These are phyloP conservation scores for Penicillium polonicum DNA, from an alignment of 2,329 filamentous ascomycete species.

Conservation along the genomic window DNA sequence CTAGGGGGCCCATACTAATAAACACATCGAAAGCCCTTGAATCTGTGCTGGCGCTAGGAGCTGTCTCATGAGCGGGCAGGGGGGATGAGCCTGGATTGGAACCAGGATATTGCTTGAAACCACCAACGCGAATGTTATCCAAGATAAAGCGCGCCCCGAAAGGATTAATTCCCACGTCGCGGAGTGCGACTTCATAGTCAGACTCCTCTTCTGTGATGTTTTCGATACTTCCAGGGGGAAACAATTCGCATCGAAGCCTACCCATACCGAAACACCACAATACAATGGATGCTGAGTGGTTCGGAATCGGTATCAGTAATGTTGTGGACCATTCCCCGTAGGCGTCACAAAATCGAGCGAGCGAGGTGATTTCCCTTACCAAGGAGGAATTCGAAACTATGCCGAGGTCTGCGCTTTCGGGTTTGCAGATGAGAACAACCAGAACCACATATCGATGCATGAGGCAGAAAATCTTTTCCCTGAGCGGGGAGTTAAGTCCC, in stretches of 20 bases:
- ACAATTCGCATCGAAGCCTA: slow-evolving; percentile 36
- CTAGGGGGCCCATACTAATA: neutral
- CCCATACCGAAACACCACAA: slow-evolving; percentile 32
- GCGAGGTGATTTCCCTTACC: neutral
- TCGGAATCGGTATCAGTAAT: slow-evolving; percentile 4
- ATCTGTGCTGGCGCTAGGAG: neutral
- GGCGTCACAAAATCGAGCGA: neutral
- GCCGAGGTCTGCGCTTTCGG: neutral
- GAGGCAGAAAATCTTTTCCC: neutral
- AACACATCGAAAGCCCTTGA: neutral
- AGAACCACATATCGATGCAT: neutral
- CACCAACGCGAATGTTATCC: neutral
- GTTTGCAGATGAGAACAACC: neutral
- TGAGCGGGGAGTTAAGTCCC: neutral
- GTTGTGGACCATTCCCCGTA: neutral
- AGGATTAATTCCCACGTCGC: slow-evolving; percentile 65
- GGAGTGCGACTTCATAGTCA: slow-evolving; percentile 46
- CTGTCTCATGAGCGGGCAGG: neutral
- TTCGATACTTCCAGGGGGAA: slow-evolving; percentile 32
- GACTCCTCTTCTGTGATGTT: slow-evolving; percentile 63
- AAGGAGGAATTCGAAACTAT: neutral
- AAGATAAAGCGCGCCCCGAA: slow-evolving; percentile 69
- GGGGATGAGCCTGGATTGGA: neutral
- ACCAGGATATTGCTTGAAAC: neutral
- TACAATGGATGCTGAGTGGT: slow-evolving; percentile 36